These are phyloP conservation scores for Diaporthe caulivora DNA, from an alignment of 2,329 filamentous ascomycete genomes.

Conservation along the genomic window DNA sequence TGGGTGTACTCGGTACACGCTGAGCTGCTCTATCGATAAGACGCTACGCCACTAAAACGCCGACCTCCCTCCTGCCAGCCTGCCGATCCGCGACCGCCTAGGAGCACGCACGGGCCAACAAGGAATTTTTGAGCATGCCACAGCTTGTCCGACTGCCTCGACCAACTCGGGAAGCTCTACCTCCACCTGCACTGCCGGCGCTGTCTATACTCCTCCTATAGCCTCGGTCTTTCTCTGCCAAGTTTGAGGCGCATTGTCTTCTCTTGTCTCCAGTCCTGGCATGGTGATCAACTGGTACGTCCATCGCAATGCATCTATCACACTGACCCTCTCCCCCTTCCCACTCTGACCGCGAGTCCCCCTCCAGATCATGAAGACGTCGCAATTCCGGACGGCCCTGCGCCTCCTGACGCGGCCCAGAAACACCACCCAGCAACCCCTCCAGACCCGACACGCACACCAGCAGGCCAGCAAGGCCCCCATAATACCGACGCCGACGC, in stretches of 20 bases:
- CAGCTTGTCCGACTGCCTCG: not conserved
- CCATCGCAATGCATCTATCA: not conserved
- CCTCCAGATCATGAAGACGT: conserved; percentile 39
- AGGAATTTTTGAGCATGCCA: conserved; percentile 25
- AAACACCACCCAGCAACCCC: conserved; percentile 46
- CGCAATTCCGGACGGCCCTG: conserved; percentile 46
- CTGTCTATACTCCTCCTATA: not conserved
- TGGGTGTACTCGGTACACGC: not conserved
- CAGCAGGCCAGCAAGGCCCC: conserved; percentile 50
- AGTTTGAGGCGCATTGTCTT: not conserved
- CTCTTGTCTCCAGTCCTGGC: not conserved
- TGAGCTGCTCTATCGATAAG: conserved; percentile 12
- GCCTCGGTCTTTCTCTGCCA: not conserved
- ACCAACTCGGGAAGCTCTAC: not conserved
- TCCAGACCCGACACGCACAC: conserved; percentile 59
- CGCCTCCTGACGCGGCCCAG: conserved; percentile 47
- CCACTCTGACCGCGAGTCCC: conserved; percentile 6
- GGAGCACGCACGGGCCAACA: conserved; percentile 16
- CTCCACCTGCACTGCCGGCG: not conserved
- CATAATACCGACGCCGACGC: conserved; percentile 76
- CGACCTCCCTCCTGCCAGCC: not conserved
- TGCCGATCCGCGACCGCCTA: conserved; percentile 7
- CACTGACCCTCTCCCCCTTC: not conserved
- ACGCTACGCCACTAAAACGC: not conserved
- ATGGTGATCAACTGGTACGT: conserved; percentile 16